Base-by-base conservation (phyloP, 2,329 filamentous ascomycete species). In the Xylariaceae sp. region DNA sequence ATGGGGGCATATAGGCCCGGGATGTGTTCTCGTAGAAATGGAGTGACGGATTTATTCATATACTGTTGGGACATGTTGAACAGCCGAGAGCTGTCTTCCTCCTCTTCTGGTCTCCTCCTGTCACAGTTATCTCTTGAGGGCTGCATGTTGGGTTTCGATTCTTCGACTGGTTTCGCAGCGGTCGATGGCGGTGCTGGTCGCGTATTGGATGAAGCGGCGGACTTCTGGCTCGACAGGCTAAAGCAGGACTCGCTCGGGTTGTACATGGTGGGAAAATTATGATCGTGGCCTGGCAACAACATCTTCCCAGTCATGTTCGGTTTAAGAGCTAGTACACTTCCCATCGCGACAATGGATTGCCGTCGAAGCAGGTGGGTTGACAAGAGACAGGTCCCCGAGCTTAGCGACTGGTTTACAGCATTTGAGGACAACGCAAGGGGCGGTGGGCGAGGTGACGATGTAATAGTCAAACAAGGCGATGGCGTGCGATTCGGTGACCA, bases 11-110 rank as follows among this genome's bases (percentile, higher is more conserved):
- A 97, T 64, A 94, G 81, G 56, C 84, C 83, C 2, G 93, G 93
- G 45, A 97, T 96, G 66, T 97, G 92, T 68, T 91, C 88, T 60
- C 89, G 86, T 48, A 97, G 82, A 68, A 96, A 97, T 1, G 93
- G 92, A 34, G 87, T 88, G 58, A 96, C 85, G 51, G 89, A 89
- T 73, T 90, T 84, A 63, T 84, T 82, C 57, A 89, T 87, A 50
- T 90, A 80, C 60, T 86, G 86, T 55, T 77, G 75, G 44, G 81
- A 75, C 77, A 84, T 83, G 66, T 78, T 82, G 61, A 76, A 73
- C 45, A 82, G 71, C 17, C 79, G 74, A 39, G 73, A 72, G 48
- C 70, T 70, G 55, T 77, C 74, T 58, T 75, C 73, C 53, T 78
- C 74, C 57, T 81, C 77, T 53, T 78, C 73, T 18, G 74, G 75